Conservation (phyloP, 176 grass and related monocot genomes). For the Pontederia paniculata region DNA sequence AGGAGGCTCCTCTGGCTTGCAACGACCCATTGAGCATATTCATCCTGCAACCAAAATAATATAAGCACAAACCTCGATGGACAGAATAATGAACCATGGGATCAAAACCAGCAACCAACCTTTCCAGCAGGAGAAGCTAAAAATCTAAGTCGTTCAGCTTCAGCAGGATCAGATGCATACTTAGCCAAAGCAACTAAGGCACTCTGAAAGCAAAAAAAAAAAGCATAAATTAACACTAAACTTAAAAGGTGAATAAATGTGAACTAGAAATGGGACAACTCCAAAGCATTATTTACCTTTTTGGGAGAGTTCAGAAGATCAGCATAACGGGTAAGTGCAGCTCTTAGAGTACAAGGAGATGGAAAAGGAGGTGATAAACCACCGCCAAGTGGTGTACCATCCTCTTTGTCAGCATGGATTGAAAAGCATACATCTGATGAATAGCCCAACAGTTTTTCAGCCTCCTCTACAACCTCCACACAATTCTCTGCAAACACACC, state of each 20-base stretch:
- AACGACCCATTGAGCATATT: constrained; percentile 92
- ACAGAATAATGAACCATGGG: neutral
- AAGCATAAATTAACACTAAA: neutral
- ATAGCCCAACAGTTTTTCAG: constrained; percentile 67
- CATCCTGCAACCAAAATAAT: constrained; percentile 48
- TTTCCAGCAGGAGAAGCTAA: constrained; percentile 85
- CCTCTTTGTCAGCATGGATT: constrained; percentile 79
- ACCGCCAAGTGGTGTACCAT: constrained; percentile 60
- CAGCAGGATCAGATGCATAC: constrained; percentile 54
- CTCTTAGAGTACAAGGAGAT: constrained; percentile 57
- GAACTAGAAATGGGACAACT: neutral
- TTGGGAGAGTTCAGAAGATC: constrained; percentile 97
- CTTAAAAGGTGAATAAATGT: constrained; percentile 3
- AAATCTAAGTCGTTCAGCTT: constrained; percentile 65
- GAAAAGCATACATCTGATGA: constrained; percentile 64
- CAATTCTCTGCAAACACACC: constrained; percentile 84
- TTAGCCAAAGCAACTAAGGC: constrained; percentile 62
- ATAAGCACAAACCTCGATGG: neutral
- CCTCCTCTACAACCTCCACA: constrained; percentile 55
- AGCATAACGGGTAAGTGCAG: constrained; percentile 75
- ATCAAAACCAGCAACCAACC: constrained; percentile 28
- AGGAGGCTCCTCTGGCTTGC: constrained; percentile 79
- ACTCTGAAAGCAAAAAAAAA: constrained; percentile 40
- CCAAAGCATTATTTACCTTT: constrained; percentile 40
- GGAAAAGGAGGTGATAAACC: constrained; percentile 72